Base-by-base conservation (phyloP, 2,329 filamentous ascomycete genomes). In the Sporothrix euskadiensis region DNA sequence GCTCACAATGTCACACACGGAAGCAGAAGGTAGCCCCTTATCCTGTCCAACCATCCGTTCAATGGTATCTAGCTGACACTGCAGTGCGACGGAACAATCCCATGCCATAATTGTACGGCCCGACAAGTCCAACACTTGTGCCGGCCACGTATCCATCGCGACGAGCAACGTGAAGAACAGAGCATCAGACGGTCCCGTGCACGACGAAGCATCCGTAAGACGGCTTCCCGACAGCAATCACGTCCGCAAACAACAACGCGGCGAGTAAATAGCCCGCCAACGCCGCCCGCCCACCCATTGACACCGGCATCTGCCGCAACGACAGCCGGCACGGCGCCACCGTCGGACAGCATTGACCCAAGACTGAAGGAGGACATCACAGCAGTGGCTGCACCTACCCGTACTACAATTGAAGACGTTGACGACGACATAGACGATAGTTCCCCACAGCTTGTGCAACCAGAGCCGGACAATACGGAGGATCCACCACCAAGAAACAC, bases 21-120 rank as follows among this genome's bases (percentile, higher is more conserved):
- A 71, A 71, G 41, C 69, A 71, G n/a, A 61, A 71, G 69, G 57
- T 61, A 35, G 19, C 47, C 19, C 44, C 47, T 14, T 49, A 16
- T 19, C 47, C 47, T 26, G 26, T 26, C 26, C 47, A 16, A 16
- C 12, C 47, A 14, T 49, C 47, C 9, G 47, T 49, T 49, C 47
- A 14, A 49, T 19, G 19, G 12, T 49, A 1, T 49, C 47, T 16
- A 59, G 26, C 56, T 59, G 26, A 59, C 56, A 32, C 12, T 26
- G 5, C 5, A 61, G 57, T 71, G 69, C 26, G 41, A 71, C 44
- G 56, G 56, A 22, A n/a, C 39, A 8, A 39, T 22, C 7, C 69
- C 69, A 14, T 71, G 69, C 41, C 56, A 52, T 39, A 71, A 71
- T 16, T 71, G 69, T 26, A 35, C 26, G 1, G 22, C 14, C 7